Conservation (phyloP, 2,329 filamentous ascomycete genomes). For the Ophiostoma ips region DNA sequence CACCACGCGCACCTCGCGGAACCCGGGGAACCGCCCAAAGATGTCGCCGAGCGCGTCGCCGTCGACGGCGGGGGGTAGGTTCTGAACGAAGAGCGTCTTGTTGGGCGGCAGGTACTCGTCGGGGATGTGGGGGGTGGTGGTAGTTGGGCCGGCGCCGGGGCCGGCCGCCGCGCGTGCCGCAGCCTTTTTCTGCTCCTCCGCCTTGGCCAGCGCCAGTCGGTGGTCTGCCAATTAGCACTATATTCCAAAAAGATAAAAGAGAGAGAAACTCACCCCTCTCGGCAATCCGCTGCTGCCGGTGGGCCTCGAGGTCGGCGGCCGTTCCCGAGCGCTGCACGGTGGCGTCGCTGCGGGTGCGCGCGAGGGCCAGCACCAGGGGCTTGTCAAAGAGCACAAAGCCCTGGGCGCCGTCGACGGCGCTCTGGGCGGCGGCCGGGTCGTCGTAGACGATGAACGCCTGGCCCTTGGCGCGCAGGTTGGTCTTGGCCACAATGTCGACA, state of each 20-base stretch:
- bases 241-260: no score
- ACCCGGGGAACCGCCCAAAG: slow-evolving; percentile 83
- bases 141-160: slow-evolving; percentile 28
- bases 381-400: slow-evolving; percentile 91
- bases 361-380: slow-evolving; percentile 72
- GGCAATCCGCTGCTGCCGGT: slow-evolving; percentile 70
- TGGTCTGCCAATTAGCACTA: slow-evolving; percentile 30
- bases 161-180: slow-evolving; percentile 2
- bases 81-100: slow-evolving; percentile 90
- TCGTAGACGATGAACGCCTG: slow-evolving; percentile 95
- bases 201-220: slow-evolving; percentile 71
- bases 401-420: slow-evolving; percentile 77
- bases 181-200: slow-evolving; percentile 51
- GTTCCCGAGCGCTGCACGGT: slow-evolving; percentile 63
- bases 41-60: slow-evolving; percentile 59
- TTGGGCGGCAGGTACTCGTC: slow-evolving; percentile 97
- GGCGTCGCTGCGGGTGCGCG: slow-evolving; percentile 73
- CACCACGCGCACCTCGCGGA: slow-evolving; percentile 82
- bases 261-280: slow-evolving; percentile 67
- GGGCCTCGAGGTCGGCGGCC: slow-evolving; percentile 69
- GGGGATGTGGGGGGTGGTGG: slow-evolving; percentile 60
- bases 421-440: slow-evolving; percentile 58
- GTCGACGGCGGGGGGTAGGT: slow-evolving; percentile 66
- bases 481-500: slow-evolving; percentile 58
- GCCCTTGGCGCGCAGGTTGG: slow-evolving; percentile 80